A percentile compares a stretch with the other conserved stretches of the same genome.
phyloP scores from a whole-genome alignment of 2,329 filamentous ascomycete species.

The Aspergillus carbonarius region DNA sequence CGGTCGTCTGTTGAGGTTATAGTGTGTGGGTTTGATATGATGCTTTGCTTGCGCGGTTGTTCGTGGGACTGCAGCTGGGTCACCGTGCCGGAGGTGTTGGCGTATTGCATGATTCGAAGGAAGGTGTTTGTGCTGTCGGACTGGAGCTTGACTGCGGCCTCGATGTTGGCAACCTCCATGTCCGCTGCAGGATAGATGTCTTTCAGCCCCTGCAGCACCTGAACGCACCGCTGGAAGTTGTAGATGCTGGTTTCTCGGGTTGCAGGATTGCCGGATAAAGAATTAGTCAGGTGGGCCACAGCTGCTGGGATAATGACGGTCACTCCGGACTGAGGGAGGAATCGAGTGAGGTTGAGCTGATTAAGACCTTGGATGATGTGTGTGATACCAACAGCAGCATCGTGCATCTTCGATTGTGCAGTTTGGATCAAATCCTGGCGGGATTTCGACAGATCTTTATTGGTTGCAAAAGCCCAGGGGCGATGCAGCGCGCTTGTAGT shows the following conservation, averaged over 20 bases:
- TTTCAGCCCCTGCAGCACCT: slow-evolving; percentile 76
- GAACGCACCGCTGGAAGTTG: slow-evolving; percentile 82
- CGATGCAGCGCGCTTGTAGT: slow-evolving; percentile 85
- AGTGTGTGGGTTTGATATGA: slow-evolving; percentile 13
- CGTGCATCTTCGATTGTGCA: slow-evolving; percentile 75
- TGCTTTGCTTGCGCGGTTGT: slow-evolving; percentile 15
- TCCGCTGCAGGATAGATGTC: slow-evolving; percentile 86
- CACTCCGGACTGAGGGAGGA: slow-evolving; percentile 78
- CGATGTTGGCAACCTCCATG: slow-evolving; percentile 54
- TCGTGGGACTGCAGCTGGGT: slow-evolving; percentile 6
- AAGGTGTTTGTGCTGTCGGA: slow-evolving; percentile 30
- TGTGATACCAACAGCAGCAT: slow-evolving; percentile 78
- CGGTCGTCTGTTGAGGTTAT: slow-evolving; percentile 7
- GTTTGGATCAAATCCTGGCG: slow-evolving; percentile 63
- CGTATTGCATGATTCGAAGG: slow-evolving; percentile 34
- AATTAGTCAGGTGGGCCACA: slow-evolving; percentile 83
- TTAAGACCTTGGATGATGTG: slow-evolving; percentile 73
- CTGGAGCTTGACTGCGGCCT: slow-evolving; percentile 35
- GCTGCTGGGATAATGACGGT: slow-evolving; percentile 84
- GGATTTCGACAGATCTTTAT: slow-evolving; percentile 41
- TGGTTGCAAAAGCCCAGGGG: slow-evolving; percentile 72
- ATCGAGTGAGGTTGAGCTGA: slow-evolving; percentile 67
- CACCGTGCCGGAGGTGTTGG: slow-evolving; percentile 11
- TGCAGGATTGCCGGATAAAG: slow-evolving; percentile 71
- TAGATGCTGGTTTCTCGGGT: slow-evolving; percentile 68